A percentile compares a stretch with the other conserved stretches of the same genome.
Evolutionary conservation across 1,284 basidiomycete species (phyloP).

Genomic region (Melampsora americana): DNA sequence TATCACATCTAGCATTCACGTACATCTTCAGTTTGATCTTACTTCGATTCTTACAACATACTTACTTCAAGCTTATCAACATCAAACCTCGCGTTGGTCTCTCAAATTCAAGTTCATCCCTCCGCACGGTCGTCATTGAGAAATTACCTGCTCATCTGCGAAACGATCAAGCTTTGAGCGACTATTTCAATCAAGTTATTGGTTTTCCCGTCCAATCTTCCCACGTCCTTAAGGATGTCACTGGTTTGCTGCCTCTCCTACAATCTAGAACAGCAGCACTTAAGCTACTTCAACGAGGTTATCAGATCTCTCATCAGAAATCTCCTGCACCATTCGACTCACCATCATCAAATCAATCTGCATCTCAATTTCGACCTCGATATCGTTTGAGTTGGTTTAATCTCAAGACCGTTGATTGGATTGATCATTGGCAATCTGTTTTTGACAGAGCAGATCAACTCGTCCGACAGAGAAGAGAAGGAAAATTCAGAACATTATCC

Average conservation of each 20-base stretch:
- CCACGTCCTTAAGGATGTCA: slow-evolving; percentile 49
- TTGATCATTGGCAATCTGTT: slow-evolving; percentile 13
- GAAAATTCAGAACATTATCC: slow-evolving; percentile 20
- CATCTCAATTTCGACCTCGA: background rate
- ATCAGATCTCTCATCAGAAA: slow-evolving; percentile 15
- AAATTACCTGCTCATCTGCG: slow-evolving; percentile 52
- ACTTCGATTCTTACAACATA: slow-evolving; percentile 50
- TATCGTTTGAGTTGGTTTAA: slow-evolving; percentile 23
- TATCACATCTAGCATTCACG: slow-evolving; percentile 51
- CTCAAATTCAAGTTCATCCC: slow-evolving; percentile 50
- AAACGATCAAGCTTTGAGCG: slow-evolving; percentile 49
- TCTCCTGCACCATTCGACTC: background rate
- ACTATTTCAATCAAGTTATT: slow-evolving; percentile 50
- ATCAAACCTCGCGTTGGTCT: slow-evolving; percentile 52
- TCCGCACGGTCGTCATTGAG: slow-evolving; percentile 52
- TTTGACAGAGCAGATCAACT: slow-evolving; percentile 22
- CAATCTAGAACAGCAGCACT: slow-evolving; percentile 48
- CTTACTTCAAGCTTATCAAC: slow-evolving; percentile 51
- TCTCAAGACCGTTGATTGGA: slow-evolving; percentile 29
- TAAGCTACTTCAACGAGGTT: slow-evolving; percentile 48
- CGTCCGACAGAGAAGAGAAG: slow-evolving; percentile 19
- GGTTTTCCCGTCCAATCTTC: slow-evolving; percentile 49
- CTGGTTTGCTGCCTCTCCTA: slow-evolving; percentile 49
- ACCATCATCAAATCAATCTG: background rate
- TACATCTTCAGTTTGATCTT: slow-evolving; percentile 52